These are phyloP conservation scores for Coriolopsis trogii DNA, from an alignment of 1,284 basidiomycete species.

Conservation along the genomic window DNA sequence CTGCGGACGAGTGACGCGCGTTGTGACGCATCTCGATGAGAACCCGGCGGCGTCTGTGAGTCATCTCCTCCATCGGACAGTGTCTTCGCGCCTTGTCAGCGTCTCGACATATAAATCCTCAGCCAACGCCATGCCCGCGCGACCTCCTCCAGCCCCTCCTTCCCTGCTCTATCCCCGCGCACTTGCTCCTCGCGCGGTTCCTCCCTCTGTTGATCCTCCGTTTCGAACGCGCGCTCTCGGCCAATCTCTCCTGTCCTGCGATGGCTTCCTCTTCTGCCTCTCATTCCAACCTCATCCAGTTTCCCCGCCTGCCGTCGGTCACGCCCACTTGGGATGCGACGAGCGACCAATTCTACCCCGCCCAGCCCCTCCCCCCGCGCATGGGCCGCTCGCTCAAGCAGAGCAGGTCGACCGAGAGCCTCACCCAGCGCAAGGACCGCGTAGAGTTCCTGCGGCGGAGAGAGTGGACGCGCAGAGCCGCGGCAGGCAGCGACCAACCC, in stretches of 20 bases:
- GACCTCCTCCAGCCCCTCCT: constrained; percentile 1
- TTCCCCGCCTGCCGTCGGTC: constrained; percentile 17
- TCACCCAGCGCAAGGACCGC: constrained; percentile 33
- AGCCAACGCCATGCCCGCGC: neutral
- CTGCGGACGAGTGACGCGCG: constrained; percentile 12
- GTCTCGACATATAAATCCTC: constrained; percentile 8
- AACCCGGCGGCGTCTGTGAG: constrained; percentile 13
- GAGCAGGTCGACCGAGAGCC: constrained; percentile 29
- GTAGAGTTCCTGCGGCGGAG: constrained; percentile 37
- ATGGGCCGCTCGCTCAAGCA: constrained; percentile 19
- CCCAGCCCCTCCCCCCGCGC: constrained; percentile 6
- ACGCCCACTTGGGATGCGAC: constrained; percentile 11
- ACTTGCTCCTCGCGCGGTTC: neutral
- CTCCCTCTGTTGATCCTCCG: neutral
- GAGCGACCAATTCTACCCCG: constrained; percentile 1
- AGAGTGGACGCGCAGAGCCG: constrained; percentile 37
- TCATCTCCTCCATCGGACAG: constrained; percentile 18
- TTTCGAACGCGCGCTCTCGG: neutral
- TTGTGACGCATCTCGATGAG: constrained; percentile 18
- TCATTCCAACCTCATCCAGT: constrained; percentile 20
- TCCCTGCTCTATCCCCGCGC: neutral
- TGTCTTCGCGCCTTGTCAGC: too few relatives aligned
- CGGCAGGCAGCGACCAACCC: constrained; percentile 33
- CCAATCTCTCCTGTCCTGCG: neutral
- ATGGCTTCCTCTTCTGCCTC: constrained; percentile 15